Percentiles rank a stretch among this genome's conserved stretches.
Evolutionary conservation across 306 rosid species (phyloP).

Genomic region (Elaeagnus macrophylla): DNA sequence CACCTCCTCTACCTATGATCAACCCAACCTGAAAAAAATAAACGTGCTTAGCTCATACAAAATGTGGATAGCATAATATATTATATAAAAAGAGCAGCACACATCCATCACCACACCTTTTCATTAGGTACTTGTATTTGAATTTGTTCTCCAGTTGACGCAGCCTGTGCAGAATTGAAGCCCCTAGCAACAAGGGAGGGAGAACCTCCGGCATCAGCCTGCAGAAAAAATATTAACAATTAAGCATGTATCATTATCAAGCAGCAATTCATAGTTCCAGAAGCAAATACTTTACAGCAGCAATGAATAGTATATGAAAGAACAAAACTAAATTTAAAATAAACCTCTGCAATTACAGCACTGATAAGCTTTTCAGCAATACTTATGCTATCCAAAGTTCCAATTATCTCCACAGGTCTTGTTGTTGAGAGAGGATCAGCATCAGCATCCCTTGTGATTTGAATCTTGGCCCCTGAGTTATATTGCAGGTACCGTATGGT

Average conservation of each 20-base stretch:
- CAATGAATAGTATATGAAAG: too few relatives aligned
- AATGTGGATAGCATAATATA: background rate
- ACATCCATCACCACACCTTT: constrained; percentile 25
- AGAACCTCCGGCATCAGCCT: constrained; percentile 99
- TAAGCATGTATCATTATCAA: too few relatives aligned
- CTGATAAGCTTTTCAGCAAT: constrained; percentile 83
- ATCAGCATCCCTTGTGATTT: constrained; percentile 88
- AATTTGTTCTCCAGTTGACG: constrained; percentile 79
- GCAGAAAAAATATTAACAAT: background rate
- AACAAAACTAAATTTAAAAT: background rate
- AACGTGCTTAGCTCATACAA: constrained; percentile 7
- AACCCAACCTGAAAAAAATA: constrained; percentile 62
- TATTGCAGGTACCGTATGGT: constrained; percentile 78
- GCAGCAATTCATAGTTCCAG: too few relatives aligned
- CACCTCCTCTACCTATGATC: constrained; percentile 95
- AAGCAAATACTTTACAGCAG: too few relatives aligned
- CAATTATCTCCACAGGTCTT: constrained; percentile 82
- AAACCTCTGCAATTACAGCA: constrained; percentile 91
- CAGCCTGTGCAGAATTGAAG: constrained; percentile 55
- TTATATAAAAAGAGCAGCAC: background rate
- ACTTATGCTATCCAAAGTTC: constrained; percentile 61
- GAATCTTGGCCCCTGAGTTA: constrained; percentile 94
- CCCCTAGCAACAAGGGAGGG: constrained; percentile 95
- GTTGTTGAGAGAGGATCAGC: constrained; percentile 52
- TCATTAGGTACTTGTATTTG: constrained; percentile 94